Conservation (phyloP, 805 yeast genomes). For the Kodamaea nitidulidarum region DNA sequence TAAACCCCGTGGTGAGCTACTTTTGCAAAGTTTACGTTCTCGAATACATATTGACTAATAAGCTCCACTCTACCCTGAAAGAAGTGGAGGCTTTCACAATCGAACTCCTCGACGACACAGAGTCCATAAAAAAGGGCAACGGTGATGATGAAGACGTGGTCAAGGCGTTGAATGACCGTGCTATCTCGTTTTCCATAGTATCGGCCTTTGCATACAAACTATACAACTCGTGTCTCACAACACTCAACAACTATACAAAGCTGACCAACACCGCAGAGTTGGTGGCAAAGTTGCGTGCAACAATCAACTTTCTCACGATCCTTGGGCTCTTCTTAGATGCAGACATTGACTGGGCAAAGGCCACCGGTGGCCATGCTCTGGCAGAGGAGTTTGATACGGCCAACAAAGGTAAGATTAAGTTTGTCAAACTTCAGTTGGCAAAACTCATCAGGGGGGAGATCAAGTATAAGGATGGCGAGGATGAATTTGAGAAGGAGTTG, state of each 20-base stretch:
- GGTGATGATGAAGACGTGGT: constrained; percentile 34
- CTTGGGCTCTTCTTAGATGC: constrained; percentile 24
- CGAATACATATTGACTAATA: constrained; percentile 60
- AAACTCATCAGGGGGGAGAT: constrained; percentile 37
- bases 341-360: constrained; percentile 29
- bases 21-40: constrained; percentile 67
- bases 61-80: constrained; percentile 53
- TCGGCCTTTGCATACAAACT: constrained; percentile 33
- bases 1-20: constrained; percentile 68
- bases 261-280: constrained; percentile 26
- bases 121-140: constrained; percentile 44
- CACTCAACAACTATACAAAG: constrained; percentile 18
- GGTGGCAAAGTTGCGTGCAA: constrained; percentile 32
- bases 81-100: constrained; percentile 60
- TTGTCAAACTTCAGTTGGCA: constrained; percentile 36
- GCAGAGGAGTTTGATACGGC: constrained; percentile 23
- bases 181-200: constrained; percentile 24
- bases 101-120: constrained; percentile 66
- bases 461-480: constrained; percentile 18
- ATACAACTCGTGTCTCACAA: constrained; percentile 29
- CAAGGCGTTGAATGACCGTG: constrained; percentile 54
- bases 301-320: constrained; percentile 32
- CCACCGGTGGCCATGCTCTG: constrained; percentile 32
- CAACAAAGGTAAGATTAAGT: constrained; percentile 31
- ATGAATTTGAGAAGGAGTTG: constrained; percentile 25